Conservation (phyloP, 2,329 filamentous ascomycete genomes). For the Thelonectria olida region DNA sequence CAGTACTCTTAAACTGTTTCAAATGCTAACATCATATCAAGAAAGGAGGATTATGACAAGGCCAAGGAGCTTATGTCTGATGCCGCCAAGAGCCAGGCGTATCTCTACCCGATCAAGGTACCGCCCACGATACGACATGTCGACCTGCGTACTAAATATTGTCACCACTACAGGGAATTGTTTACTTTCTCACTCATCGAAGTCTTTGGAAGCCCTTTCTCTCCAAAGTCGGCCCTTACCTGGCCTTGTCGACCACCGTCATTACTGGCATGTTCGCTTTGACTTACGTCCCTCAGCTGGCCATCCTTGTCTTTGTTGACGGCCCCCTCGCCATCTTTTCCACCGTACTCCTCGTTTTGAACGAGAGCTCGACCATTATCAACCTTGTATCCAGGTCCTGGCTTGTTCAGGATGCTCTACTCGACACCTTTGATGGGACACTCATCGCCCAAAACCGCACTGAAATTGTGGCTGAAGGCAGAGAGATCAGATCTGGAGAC, state of each 20-base stretch:
- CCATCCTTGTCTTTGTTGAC: constrained; percentile 83
- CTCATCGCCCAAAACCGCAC: constrained; percentile 61
- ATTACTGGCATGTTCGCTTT: constrained; percentile 86
- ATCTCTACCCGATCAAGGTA: constrained; percentile 84
- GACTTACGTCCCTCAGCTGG: constrained; percentile 86
- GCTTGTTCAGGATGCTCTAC: constrained; percentile 81
- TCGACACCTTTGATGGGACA: constrained; percentile 89
- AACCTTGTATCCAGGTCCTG: constrained; percentile 72
- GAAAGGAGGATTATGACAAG: constrained; percentile 76
- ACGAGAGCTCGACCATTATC: constrained; percentile 68
- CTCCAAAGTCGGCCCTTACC: constrained; percentile 65
- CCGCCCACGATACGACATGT: constrained; percentile 2
- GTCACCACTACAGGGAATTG: constrained; percentile 58
- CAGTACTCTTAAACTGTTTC: neutral
- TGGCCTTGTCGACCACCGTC: constrained; percentile 77
- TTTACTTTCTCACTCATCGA: constrained; percentile 66
- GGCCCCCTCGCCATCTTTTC: constrained; percentile 82
- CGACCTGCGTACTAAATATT: constrained; percentile 11
- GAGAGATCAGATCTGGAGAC: constrained; percentile 72
- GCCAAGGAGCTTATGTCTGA: constrained; percentile 71
- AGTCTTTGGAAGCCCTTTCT: constrained; percentile 68
- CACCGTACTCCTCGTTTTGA: constrained; percentile 73
- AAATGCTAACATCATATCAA: constrained; percentile 39
- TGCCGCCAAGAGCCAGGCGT: constrained; percentile 79
- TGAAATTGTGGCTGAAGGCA: constrained; percentile 75